Evolutionary conservation across 805 yeast species (phyloP).

Genomic region (Metschnikowia matae): DNA sequence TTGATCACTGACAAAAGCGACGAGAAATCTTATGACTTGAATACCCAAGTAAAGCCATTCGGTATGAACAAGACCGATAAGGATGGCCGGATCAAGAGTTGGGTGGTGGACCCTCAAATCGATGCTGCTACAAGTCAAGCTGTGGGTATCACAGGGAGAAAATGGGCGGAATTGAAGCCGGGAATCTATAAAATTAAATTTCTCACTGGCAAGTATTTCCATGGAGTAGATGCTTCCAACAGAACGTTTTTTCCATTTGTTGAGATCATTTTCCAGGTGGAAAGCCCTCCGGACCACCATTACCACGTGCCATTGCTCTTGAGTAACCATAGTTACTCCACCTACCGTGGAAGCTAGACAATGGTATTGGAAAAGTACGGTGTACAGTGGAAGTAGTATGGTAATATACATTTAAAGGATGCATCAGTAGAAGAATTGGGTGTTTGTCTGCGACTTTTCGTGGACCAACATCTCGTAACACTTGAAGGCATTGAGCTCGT

Average conservation of each 20-base stretch:
- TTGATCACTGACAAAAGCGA: constrained; percentile 19
- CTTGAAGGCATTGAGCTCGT: constrained; percentile 63
- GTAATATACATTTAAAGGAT: background rate
- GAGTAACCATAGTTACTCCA: constrained; percentile 83
- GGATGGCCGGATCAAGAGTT: constrained; percentile 75
- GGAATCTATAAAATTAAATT: constrained; percentile 77
- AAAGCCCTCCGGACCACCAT: constrained; percentile 67
- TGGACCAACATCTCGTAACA: constrained; percentile 66
- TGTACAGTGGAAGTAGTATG: too few species aligned
- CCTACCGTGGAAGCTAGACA: constrained; percentile 75
- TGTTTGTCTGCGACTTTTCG: constrained; percentile 52
- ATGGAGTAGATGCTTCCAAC: constrained; percentile 20
- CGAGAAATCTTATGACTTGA: constrained; percentile 27
- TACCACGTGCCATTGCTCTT: constrained; percentile 86
- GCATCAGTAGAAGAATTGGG: constrained; percentile 56
- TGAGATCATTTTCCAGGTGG: constrained; percentile 70
- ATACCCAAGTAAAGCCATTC: constrained; percentile 38
- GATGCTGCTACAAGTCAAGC: constrained; percentile 8
- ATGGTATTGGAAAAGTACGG: too few species aligned
- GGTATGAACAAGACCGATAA: constrained; percentile 67
- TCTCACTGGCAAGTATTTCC: constrained; percentile 66
- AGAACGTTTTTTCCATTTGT: constrained; percentile 83
- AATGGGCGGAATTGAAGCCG: constrained; percentile 47
- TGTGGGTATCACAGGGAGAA: constrained; percentile 29
- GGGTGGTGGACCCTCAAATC: constrained; percentile 50